Base-by-base conservation (phyloP, 164 flowering plant species). In the Macadamia integrifolia region DNA sequence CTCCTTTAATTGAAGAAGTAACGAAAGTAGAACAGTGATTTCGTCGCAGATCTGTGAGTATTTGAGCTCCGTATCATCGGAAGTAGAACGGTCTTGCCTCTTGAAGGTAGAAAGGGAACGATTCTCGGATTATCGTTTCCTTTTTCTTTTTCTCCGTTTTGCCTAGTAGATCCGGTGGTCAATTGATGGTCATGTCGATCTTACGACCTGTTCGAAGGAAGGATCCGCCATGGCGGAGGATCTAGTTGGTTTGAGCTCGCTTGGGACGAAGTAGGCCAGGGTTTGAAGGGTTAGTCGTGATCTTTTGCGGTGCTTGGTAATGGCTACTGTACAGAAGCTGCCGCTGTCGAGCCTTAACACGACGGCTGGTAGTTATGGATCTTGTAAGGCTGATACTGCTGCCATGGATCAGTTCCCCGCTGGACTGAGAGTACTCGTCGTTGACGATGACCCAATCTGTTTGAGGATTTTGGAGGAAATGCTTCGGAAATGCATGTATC, bases 371-470 rank as follows among this genome's bases (percentile, higher is more conserved):
- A 58, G 65, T 58, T 72, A 73, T 35, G 82, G 71, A 15, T 60
- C 81, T 30, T 63, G 80, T 28, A 72, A 64, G 72, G 64, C 66
- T 6, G 84, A 73, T 9, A 72, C 57, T 43, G 67, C 29, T 49
- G 76, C 66, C 18, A 18, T 81, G 6, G 90, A 84, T 68, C 80
- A 78, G 80, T 90, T 92, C 64, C 94, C 94, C 29, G 86, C 74
- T 5, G 98, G 98, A 13, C 61, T 92, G 71, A 82, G 93, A 70
- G 96, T 92, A 64, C 82, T 92, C 14, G 94, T 87, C 1, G 98
- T 92, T 3, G 98, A 92, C 43, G 96, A 90, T 72, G 94, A 90
- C 68, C 35, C 66, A n/a, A 73, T 78, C 15, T 88, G 91, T 71
- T 71, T 92, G 78, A 77, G 44, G 64, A 79, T 90, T 68, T 56